Evolutionary conservation across 495 filamentous ascomycete species (phyloP), one percentile per base, ranked within the genome.

Genomic region (Daldinia decipiens): DNA sequence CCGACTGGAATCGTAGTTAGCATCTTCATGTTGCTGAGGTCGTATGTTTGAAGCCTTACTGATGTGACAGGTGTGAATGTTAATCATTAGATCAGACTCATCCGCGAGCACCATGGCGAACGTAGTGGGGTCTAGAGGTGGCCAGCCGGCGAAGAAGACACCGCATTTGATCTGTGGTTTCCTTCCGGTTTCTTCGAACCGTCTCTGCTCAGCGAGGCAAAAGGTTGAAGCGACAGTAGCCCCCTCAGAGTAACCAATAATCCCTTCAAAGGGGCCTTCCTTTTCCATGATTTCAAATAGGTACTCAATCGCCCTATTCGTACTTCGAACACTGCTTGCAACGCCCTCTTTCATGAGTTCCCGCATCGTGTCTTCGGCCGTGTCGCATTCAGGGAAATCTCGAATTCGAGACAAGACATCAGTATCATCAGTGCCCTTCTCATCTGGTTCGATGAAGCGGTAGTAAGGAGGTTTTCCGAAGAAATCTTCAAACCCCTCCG

Each of bases 201-300:
- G 75, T 15, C 81, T 77, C 71, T 83, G 78, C 63, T 88, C 86
- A 45, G 87, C 83, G 0, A 87, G 76, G n/a, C 87, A 69, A 13
- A 88, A 73, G 1, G 85, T 86, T 4, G 84, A 83, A 0, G 87
- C 89, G 6, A 89, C 80, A 0, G 82, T 83, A 9, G 87, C 88
- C 19, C 89, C 89, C 65, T 90, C 88, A 0, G 87, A 89, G 61
- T 88, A 90, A 0, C 87, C 87, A 55, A 89, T 84, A 50, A 89
- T 83, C 52, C 76, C 81, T 43, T 84, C 81, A 45, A 85, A 86
- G 0, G 83, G 83, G 0, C 84, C 83, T 9, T 84, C 78, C 62
- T 86, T 80, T 11, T 85, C 77, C 79, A 86, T 83, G 56, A 84
- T 79, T 24, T 82, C 77, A 36, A 82, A 59, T 12, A 86, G 73